Evolutionary conservation across 345 rosid genomes (phyloP).

Genomic region (Isatis tinctoria): DNA sequence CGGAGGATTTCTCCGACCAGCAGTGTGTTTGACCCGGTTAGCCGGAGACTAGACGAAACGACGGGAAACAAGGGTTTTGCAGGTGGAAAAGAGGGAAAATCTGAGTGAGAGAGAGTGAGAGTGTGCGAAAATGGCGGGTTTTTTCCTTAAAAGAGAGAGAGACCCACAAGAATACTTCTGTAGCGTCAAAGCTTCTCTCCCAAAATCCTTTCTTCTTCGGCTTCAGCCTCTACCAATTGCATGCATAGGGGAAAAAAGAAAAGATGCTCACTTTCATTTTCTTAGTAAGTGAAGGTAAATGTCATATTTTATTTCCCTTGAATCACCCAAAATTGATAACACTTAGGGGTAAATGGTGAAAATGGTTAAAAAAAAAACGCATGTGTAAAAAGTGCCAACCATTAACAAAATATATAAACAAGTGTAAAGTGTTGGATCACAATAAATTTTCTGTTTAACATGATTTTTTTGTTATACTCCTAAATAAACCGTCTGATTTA

Average conservation of each 20-base stretch:
- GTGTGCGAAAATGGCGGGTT: constrained; percentile 15
- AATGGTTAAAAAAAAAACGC: neutral
- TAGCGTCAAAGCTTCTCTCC: neutral
- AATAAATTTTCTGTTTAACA: neutral
- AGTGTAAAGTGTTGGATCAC: neutral
- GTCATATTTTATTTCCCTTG: neutral
- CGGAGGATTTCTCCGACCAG: neutral
- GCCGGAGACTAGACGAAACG: neutral
- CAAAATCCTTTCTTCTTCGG: neutral
- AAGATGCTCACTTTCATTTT: neutral
- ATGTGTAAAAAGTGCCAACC: too few relatives aligned
- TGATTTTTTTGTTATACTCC: neutral
- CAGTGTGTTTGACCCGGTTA: neutral
- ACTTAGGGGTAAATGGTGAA: neutral
- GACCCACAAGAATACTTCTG: neutral
- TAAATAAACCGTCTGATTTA: neutral
- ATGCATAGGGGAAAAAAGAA: constrained; percentile 15
- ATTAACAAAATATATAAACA: neutral
- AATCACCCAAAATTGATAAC: neutral
- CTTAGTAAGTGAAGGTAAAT: neutral
- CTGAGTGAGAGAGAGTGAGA: constrained; percentile 3
- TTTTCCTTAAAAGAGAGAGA: neutral
- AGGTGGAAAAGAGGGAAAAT: constrained; percentile 2
- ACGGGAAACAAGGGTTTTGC: neutral
- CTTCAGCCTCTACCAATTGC: constrained; percentile 7